These are phyloP conservation scores for Turnera subulata DNA, from an alignment of 345 rosid genomes.

Conservation along the genomic window DNA sequence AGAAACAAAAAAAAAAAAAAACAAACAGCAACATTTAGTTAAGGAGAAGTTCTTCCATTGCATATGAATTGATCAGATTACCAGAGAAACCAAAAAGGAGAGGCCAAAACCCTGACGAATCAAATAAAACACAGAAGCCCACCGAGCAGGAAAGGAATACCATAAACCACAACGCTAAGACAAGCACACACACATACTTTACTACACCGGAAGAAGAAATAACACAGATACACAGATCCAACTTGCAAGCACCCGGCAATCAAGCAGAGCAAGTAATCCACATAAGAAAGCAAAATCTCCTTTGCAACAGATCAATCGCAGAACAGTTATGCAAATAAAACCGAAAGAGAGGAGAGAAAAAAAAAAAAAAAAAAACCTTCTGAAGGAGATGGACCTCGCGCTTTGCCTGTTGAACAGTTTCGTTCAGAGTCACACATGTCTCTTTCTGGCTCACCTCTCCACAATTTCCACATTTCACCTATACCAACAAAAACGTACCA, in stretches of 20 bases:
- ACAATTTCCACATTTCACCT: conserved; percentile 78
- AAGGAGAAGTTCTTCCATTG: too few relatives aligned
- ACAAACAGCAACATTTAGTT: too few relatives aligned
- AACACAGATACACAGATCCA: too few relatives aligned
- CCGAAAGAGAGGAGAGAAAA: conserved; percentile 1
- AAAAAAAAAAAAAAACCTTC: conserved; percentile 44
- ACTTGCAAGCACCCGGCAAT: neutral
- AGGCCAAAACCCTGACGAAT: neutral
- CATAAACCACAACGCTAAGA: neutral
- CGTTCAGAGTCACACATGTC: conserved; percentile 66
- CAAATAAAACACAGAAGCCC: neutral
- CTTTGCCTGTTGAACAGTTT: conserved; percentile 51
- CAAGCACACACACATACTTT: neutral
- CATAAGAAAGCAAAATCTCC: neutral
- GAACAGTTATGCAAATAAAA: neutral
- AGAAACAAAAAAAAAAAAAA: neutral
- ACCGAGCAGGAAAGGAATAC: neutral
- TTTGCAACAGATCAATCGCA: neutral
- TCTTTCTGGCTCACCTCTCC: conserved; percentile 83
- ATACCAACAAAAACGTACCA: conserved; percentile 14
- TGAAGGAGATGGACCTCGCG: conserved; percentile 77
- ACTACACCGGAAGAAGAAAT: neutral
- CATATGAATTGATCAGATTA: too few relatives aligned
- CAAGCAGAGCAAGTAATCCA: neutral
- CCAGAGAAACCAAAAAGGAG: too few relatives aligned